phyloP scores from a whole-genome alignment of 441 rosid species.

The Pelargonium cotyledonis region DNA sequence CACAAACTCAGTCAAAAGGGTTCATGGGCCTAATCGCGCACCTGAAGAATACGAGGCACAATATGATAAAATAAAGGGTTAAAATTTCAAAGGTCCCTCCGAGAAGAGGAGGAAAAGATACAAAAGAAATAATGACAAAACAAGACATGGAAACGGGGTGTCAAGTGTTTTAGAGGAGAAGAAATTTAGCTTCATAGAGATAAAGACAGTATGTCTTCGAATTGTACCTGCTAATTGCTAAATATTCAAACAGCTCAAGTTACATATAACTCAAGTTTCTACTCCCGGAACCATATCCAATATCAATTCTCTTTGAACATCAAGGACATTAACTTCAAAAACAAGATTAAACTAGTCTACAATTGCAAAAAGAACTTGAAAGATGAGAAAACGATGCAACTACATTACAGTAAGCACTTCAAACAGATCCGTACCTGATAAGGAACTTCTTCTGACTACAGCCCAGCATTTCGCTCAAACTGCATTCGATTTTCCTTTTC shows the following conservation, averaged over 20 bases:
- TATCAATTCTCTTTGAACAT: conserved; percentile 12
- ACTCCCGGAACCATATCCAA: conserved; percentile 15
- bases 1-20: too few species aligned
- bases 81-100: too few species aligned
- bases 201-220: background rate
- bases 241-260: background rate
- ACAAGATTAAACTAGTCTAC: conserved; percentile 7
- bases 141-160: background rate
- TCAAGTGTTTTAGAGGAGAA: background rate
- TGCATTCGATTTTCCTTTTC: conserved; percentile 51
- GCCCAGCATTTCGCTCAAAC: conserved; percentile 81
- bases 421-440: conserved; percentile 45
- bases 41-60: too few species aligned
- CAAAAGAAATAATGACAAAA: too few species aligned
- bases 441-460: conserved; percentile 71
- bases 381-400: background rate
- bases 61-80: too few species aligned
- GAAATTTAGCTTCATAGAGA: background rate
- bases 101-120: too few species aligned
- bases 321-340: conserved; percentile 10
- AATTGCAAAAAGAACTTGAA: conserved; percentile 11
- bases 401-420: conserved; percentile 22
- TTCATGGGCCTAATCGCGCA: too few species aligned
- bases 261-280: conserved; percentile 5
- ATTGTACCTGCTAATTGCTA: background rate